Evolutionary conservation across 371 early-diverging fungal genomes (phyloP).

Genomic region (Coemansia sp.): DNA sequence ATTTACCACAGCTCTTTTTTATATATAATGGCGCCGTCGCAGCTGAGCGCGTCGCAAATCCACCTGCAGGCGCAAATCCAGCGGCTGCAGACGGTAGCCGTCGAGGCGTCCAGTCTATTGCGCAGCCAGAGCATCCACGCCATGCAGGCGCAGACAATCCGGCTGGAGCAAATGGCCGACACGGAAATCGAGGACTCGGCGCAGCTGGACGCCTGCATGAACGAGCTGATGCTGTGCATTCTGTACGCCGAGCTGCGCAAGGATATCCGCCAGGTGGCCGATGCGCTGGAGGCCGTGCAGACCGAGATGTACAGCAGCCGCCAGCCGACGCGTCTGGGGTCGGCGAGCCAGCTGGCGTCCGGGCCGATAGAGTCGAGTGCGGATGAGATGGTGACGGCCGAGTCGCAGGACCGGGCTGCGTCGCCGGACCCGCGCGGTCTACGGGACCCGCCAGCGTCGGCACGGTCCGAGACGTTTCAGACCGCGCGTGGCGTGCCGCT

Average conservation of each 20-base stretch:
- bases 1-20: not conserved
- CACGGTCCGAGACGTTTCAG: slow-evolving; percentile 30
- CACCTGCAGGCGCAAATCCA: slow-evolving; percentile 17
- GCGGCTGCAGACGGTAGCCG: slow-evolving; percentile 36
- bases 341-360: not conserved
- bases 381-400: slow-evolving; percentile 1
- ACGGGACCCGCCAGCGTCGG: slow-evolving; percentile 12
- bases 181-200: slow-evolving; percentile 27
- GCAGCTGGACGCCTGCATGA: slow-evolving; percentile 20
- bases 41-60: slow-evolving; percentile 8
- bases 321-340: not conserved
- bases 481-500: slow-evolving; percentile 37
- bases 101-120: slow-evolving; percentile 26
- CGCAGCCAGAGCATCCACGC: slow-evolving; percentile 23
- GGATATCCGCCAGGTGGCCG: slow-evolving; percentile 27
- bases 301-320: slow-evolving; percentile 16
- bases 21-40: not conserved
- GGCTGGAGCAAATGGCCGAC: slow-evolving; percentile 31
- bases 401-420: not conserved
- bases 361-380: not conserved
- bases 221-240: slow-evolving; percentile 35
- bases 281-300: slow-evolving; percentile 25
- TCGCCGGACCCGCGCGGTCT: too few species aligned
- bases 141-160: slow-evolving; percentile 33
- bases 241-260: slow-evolving; percentile 37